These are phyloP conservation scores for Ganoderma sp. DNA, from an alignment of 1,284 basidiomycete species.

Conservation along the genomic window DNA sequence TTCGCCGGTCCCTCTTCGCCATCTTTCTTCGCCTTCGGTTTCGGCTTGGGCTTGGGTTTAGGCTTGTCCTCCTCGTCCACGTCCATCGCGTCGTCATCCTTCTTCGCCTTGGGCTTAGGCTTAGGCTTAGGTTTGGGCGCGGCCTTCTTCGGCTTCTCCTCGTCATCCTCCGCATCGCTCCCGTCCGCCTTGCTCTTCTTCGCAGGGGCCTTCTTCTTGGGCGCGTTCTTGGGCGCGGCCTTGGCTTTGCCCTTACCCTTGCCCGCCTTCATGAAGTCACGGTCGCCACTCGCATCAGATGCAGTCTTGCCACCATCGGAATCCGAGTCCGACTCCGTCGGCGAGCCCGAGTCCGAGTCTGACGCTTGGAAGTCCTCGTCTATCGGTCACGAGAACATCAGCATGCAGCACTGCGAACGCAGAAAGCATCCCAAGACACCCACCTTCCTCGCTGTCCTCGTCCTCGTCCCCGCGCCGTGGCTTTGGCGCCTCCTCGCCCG, in stretches of 20 bases:
- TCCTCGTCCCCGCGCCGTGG: constrained; percentile 62
- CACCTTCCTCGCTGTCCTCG: constrained; percentile 85
- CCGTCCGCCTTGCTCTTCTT: constrained; percentile 42
- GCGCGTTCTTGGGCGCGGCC: constrained; percentile 42
- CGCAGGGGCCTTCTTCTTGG: constrained; percentile 49
- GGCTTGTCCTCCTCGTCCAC: constrained; percentile 48
- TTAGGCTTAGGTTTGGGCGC: constrained; percentile 47
- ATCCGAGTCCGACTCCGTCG: constrained; percentile 75
- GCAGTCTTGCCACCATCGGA: constrained; percentile 78
- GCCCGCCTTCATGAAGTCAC: constrained; percentile 58
- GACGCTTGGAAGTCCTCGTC: constrained; percentile 92
- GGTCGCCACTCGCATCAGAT: constrained; percentile 80
- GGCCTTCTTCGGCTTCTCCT: constrained; percentile 43
- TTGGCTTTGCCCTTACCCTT: constrained; percentile 50
- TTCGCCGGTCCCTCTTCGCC: constrained; percentile 64
- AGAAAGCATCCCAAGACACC: constrained; percentile 37
- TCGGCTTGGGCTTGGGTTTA: constrained; percentile 53
- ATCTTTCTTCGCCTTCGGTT: constrained; percentile 54
- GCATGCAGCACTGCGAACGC: background rate
- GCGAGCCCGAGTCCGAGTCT: constrained; percentile 84
- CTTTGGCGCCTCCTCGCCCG: constrained; percentile 68
- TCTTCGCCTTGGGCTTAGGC: constrained; percentile 48
- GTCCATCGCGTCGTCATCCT: constrained; percentile 47
- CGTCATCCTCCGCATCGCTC: constrained; percentile 47
- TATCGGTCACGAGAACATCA: constrained; percentile 13